Evolutionary conservation across 768 basidiomycete species (phyloP).

Genomic region (Saitozyma sp.): DNA sequence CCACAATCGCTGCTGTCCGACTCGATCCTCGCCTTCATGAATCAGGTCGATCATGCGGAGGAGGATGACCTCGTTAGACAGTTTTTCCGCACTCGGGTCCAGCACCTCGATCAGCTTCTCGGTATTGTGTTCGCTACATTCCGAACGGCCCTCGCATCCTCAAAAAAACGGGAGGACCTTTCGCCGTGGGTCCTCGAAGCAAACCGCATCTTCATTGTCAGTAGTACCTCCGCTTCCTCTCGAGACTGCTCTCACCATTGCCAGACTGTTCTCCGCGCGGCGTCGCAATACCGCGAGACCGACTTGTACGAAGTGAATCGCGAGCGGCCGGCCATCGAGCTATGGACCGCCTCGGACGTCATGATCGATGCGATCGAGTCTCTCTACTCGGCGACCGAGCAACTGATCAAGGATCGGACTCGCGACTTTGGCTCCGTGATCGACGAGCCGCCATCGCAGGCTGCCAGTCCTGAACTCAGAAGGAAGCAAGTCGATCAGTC

Average conservation of each 20-base stretch:
- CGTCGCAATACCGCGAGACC: constrained; percentile 71
- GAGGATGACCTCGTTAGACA: constrained; percentile 76
- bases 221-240: constrained; percentile 30
- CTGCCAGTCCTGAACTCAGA: constrained; percentile 8
- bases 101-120: constrained; percentile 68
- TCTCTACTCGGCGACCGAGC: constrained; percentile 63
- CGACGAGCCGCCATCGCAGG: constrained; percentile 29
- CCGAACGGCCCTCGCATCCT: constrained; percentile 39
- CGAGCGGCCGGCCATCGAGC: constrained; percentile 60
- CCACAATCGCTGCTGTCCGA: constrained; percentile 64
- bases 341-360: constrained; percentile 76
- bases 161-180: constrained; percentile 57
- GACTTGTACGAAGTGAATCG: constrained; percentile 76
- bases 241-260: constrained; percentile 1
- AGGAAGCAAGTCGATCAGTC: constrained; percentile 40
- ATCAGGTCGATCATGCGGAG: constrained; percentile 59
- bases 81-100: constrained; percentile 73
- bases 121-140: constrained; percentile 53
- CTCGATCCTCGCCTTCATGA: constrained; percentile 69
- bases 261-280: constrained; percentile 71
- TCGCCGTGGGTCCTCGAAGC: constrained; percentile 63
- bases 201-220: constrained; percentile 68
- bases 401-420: constrained; percentile 47
- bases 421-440: constrained; percentile 49
- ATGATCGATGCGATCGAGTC: constrained; percentile 69